These are phyloP conservation scores for Botrytis squamosa DNA, from an alignment of 2,329 filamentous ascomycete genomes.

Conservation along the genomic window DNA sequence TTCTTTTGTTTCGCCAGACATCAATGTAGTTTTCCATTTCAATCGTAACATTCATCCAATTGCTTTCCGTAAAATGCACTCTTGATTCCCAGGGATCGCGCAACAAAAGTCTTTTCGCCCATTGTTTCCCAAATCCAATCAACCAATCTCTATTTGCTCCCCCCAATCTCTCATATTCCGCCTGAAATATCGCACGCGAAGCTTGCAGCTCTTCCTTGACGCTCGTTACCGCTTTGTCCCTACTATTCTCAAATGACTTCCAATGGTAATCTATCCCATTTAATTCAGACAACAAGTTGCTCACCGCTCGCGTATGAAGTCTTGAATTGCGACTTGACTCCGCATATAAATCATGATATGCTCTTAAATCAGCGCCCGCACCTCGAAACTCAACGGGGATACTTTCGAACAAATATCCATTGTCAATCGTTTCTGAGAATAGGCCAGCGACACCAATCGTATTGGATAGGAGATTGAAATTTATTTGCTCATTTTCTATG, in stretches of 20 bases:
- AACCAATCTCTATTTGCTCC: rapidly evolving
- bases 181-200: not conserved
- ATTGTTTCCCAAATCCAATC: not conserved
- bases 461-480: not conserved
- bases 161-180: not conserved
- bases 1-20: not conserved
- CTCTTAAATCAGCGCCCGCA: not conserved
- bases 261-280: not conserved
- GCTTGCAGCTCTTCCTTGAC: not conserved
- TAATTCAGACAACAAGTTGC: not conserved
- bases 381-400: not conserved
- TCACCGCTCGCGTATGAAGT: not conserved
- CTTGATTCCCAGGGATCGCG: not conserved
- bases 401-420: not conserved
- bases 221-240: not conserved
- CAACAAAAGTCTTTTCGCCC: not conserved
- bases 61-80: not conserved
- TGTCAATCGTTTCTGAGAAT: not conserved
- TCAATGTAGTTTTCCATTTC: not conserved
- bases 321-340: not conserved
- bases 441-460: not conserved
- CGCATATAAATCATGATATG: not conserved
- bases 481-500: no score
- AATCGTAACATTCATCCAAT: not conserved
- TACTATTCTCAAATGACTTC: not conserved